phyloP scores from a whole-genome alignment of 2,329 filamentous ascomycete species.

The Nothophoma quercina region DNA sequence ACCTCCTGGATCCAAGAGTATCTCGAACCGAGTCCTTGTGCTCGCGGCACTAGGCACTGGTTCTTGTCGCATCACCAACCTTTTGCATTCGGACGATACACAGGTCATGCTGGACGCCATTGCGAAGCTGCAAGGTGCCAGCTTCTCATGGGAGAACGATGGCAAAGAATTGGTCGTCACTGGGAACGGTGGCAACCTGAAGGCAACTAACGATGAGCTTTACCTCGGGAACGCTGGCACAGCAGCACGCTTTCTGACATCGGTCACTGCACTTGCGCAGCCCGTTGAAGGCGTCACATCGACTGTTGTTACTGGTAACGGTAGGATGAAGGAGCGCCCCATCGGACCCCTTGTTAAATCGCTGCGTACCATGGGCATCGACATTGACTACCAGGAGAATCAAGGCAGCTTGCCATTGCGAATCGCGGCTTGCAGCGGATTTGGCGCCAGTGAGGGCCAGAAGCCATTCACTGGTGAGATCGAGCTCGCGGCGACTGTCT shows the following conservation, averaged over 20 bases:
- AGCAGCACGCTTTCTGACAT: conserved; percentile 92
- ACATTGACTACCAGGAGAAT: conserved; percentile 83
- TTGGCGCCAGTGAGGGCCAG: conserved; percentile 76
- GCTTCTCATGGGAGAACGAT: conserved; percentile 92
- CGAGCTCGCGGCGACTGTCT: conserved; percentile 91
- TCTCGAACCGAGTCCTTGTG: conserved; percentile 95
- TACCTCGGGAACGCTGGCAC: conserved; percentile 98
- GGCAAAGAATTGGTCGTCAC: conserved; percentile 90
- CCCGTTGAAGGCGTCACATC: conserved; percentile 67
- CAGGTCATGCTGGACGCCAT: conserved; percentile 98
- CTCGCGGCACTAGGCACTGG: conserved; percentile 89
- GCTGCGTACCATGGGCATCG: conserved; percentile 83
- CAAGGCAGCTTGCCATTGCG: conserved; percentile 83
- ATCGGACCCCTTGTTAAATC: conserved; percentile 94
- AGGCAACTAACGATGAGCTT: conserved; percentile 76
- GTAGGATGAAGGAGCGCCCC: conserved; percentile 93
- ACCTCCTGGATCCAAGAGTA: conserved; percentile 95
- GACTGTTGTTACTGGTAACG: conserved; percentile 89
- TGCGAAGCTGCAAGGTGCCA: conserved; percentile 80
- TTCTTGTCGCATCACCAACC: conserved; percentile 85
- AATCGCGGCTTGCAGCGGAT: conserved; percentile 68
- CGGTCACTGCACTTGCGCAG: conserved; percentile 83
- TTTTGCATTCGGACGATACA: conserved; percentile 95
- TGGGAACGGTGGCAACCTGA: conserved; percentile 86
- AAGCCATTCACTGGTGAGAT: conserved; percentile 72